A percentile compares a stretch with the other conserved stretches of the same genome.
These are phyloP conservation scores for Hypomontagnella monticulosa DNA, from an alignment of 495 filamentous ascomycete genomes.

Conservation along the genomic window DNA sequence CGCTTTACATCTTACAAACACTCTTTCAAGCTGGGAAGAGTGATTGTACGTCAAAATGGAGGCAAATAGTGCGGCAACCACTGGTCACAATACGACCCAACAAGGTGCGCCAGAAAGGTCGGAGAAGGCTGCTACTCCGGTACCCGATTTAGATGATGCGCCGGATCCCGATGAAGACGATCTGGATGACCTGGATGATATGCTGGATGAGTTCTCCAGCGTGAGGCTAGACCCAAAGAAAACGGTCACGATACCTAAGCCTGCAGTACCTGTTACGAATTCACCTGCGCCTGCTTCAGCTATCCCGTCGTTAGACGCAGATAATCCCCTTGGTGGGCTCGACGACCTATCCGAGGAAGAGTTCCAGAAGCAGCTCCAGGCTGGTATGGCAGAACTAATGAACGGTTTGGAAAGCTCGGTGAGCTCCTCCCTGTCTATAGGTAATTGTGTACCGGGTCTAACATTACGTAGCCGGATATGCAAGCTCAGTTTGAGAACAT, in stretches of 20 bases:
- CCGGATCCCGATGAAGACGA: conserved; percentile 86
- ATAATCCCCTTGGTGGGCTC: conserved; percentile 26
- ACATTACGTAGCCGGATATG: conserved; percentile 69
- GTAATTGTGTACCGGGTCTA: conserved; percentile 7
- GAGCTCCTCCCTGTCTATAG: conserved; percentile 24
- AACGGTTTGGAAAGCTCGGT: conserved; percentile 71
- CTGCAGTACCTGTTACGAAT: conserved; percentile 48
- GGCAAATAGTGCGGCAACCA: conserved; percentile 24
- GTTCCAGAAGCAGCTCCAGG: conserved; percentile 84
- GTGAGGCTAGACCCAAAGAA: conserved; percentile 62
- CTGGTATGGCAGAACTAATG: conserved; percentile 86
- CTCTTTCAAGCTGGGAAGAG: background rate
- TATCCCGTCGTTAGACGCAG: conserved; percentile 11
- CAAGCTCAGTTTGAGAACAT: conserved; percentile 86
- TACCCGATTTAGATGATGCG: conserved; percentile 56
- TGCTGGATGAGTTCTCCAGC: conserved; percentile 87
- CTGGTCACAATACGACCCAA: conserved; percentile 21
- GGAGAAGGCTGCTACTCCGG: conserved; percentile 38
- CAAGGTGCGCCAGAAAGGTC: conserved; percentile 12
- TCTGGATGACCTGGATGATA: conserved; percentile 91
- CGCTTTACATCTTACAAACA: background rate
- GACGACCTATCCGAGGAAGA: conserved; percentile 68
- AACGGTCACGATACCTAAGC: conserved; percentile 49
- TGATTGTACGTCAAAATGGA: conserved; percentile 17
- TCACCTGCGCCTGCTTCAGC: conserved; percentile 18